Percentiles rank a stretch among this genome's conserved stretches.
Conservation (phyloP, 208 protist genomes). For the Trypanosoma theileri region DNA sequence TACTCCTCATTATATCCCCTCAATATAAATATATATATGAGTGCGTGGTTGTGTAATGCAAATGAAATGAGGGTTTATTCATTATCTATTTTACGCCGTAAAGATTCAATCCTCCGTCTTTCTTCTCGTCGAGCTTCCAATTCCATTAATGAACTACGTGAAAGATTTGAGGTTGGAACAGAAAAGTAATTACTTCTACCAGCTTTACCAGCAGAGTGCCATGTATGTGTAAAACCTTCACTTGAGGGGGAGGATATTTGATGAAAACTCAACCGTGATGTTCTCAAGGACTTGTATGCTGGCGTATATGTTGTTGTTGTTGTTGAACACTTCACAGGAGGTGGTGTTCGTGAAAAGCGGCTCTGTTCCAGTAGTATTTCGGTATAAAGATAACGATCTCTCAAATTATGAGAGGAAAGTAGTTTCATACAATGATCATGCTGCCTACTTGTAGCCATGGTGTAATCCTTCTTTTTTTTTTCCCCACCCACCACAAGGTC, state of each 20-base stretch:
- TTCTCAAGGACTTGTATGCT: too few relatives aligned
- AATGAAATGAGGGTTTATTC: too few relatives aligned
- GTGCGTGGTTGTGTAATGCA: too few relatives aligned
- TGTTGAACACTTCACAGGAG: constrained; percentile 1
- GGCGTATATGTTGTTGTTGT: neutral
- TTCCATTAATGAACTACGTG: constrained; percentile 2
- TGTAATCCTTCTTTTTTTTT: neutral
- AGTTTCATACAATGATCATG: constrained; percentile 8
- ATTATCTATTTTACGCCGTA: neutral
- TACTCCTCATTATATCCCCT: too few relatives aligned
- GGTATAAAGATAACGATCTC: constrained; percentile 5
- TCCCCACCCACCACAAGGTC: too few relatives aligned
- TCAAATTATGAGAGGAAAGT: neutral
- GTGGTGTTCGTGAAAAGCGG: neutral
- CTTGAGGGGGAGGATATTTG: neutral
- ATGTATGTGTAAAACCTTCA: neutral
- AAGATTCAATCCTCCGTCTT: neutral
- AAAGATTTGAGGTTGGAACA: neutral
- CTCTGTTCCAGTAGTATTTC: neutral
- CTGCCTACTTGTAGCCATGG: constrained; percentile 7
- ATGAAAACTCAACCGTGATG: too few relatives aligned
- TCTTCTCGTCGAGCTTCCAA: constrained; percentile 1
- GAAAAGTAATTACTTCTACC: constrained; percentile 11
- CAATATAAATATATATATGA: too few relatives aligned
- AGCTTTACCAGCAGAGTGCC: constrained; percentile 5